Evolutionary conservation across 2,329 filamentous ascomycete genomes (phyloP), one percentile per base, ranked within the genome.

Genomic region (Aspergillus aculeatinus): DNA sequence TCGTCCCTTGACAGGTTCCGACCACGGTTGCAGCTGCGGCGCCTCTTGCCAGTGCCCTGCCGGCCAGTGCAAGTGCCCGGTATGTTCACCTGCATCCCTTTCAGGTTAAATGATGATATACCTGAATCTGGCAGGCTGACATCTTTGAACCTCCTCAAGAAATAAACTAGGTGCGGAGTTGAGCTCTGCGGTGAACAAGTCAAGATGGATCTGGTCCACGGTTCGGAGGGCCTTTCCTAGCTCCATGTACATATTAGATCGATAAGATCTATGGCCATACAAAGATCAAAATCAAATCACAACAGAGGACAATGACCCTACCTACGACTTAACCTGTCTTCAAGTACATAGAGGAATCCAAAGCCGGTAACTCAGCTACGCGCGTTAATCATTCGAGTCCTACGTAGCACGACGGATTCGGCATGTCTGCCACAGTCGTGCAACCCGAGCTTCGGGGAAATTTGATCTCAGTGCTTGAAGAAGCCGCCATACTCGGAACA

Each of bases 21-120:
- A 74, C 60, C 75, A 76, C 74, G 68, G 67, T 63, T 78, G 76
- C 72, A 73, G 68, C 70, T 77, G 75, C 68, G 76, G 76, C 63
- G 60, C 70, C 67, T 74, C 74, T 61, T 78, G 75, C 74, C 69
- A 73, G 66, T 77, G 76, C 72, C 75, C 76, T 65, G 68, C 75
- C 65, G 76, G 75, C 66, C 58, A 65, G 48, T 77, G 75, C 74
- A 65, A 76, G 60, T 77, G 75, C 74, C 73, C 73, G 39, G 75
- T 76, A 73, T 58, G 72, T 72, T 53, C 21, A 16, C 25, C 42
- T 31, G 29, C 55, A 9, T 14, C 27, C 19, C 16, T 55, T 9
- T 19, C 6, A 16, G 14, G 16, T n/a, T 5, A 16, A 35, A 29
- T 29, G 1, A 12, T 35, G 33, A 19, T 4, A 2, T 19, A 19